phyloP scores from a whole-genome alignment of 2,329 filamentous ascomycete species.

The Nemania serpens region DNA sequence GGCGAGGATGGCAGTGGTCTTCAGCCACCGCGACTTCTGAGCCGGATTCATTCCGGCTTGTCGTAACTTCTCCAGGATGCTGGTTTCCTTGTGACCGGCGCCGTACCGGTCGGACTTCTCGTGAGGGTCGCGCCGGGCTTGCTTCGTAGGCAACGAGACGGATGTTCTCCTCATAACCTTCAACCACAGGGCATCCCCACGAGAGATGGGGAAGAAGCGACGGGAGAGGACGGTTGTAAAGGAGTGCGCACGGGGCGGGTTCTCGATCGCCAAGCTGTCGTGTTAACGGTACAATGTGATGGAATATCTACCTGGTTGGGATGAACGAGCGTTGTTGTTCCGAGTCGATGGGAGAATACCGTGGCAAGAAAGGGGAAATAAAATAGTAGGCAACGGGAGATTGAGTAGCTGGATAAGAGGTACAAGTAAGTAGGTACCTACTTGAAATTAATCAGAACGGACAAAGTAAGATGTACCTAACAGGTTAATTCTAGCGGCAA shows the following conservation, averaged over 20 bases:
- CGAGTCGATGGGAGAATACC: background rate
- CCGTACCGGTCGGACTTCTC: constrained; percentile 68
- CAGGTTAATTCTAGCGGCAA: background rate
- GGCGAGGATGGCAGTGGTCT: constrained; percentile 66
- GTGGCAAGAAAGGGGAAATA: constrained; percentile 3
- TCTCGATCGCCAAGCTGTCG: constrained; percentile 5
- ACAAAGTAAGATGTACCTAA: too few relatives aligned
- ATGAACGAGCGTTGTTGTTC: constrained; percentile 21
- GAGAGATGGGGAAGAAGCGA: constrained; percentile 21
- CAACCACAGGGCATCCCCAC: constrained; percentile 36
- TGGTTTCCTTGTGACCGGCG: constrained; percentile 50
- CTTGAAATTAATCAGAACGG: too few relatives aligned
- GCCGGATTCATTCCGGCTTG: constrained; percentile 65
- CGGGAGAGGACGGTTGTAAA: constrained; percentile 19
- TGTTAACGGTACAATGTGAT: background rate
- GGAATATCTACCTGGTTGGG: constrained; percentile 11
- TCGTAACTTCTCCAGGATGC: constrained; percentile 60
- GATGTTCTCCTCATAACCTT: constrained; percentile 67
- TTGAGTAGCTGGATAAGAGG: background rate
- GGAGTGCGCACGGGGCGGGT: constrained; percentile 11
- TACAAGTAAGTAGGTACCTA: constrained; percentile 1
- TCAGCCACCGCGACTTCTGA: constrained; percentile 68
- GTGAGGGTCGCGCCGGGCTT: constrained; percentile 63
- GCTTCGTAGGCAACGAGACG: constrained; percentile 66
- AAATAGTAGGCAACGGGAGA: background rate